Evolutionary conservation across 768 basidiomycete species (phyloP).

Genomic region (Phylloporus sp.): DNA sequence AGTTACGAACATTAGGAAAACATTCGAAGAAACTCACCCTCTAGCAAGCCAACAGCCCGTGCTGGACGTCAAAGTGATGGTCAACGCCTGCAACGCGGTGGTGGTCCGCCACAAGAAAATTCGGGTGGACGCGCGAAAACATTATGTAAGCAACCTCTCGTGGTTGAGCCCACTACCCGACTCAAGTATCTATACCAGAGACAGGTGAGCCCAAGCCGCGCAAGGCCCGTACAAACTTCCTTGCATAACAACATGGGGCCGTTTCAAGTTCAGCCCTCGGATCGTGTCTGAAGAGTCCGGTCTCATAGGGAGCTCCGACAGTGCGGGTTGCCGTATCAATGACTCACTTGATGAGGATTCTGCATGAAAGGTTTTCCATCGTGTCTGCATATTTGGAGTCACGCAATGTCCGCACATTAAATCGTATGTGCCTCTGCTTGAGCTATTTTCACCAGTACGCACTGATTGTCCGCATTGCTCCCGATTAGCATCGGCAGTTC

Average conservation of each 20-base stretch:
- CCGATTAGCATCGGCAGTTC: no score
- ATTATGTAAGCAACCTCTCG: conserved; percentile 26
- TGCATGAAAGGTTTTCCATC: neutral
- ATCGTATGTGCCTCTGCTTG: neutral
- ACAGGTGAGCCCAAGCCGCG: no score
- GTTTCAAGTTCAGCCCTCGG: neutral
- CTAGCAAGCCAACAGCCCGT: conserved; percentile 29
- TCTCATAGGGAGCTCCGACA: neutral
- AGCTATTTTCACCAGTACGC: no score
- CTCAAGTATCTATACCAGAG: no score
- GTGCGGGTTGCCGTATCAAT: neutral
- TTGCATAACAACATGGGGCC: no score
- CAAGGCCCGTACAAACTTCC: no score
- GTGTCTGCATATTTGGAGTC: neutral
- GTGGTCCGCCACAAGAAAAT: conserved; percentile 26
- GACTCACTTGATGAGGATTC: no score
- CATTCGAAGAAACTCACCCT: conserved; percentile 17
- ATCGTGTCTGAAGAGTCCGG: no score
- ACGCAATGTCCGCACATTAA: neutral
- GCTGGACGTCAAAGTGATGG: conserved; percentile 30
- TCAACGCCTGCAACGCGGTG: conserved; percentile 17
- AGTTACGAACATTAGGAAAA: neutral
- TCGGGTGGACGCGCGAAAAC: conserved; percentile 27
- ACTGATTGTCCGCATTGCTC: no score
- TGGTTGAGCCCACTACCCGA: no score